A percentile compares a stretch with the other conserved stretches of the same genome.
phyloP scores from a whole-genome alignment of 140 eudicot species.

The Flaveria floridana region DNA sequence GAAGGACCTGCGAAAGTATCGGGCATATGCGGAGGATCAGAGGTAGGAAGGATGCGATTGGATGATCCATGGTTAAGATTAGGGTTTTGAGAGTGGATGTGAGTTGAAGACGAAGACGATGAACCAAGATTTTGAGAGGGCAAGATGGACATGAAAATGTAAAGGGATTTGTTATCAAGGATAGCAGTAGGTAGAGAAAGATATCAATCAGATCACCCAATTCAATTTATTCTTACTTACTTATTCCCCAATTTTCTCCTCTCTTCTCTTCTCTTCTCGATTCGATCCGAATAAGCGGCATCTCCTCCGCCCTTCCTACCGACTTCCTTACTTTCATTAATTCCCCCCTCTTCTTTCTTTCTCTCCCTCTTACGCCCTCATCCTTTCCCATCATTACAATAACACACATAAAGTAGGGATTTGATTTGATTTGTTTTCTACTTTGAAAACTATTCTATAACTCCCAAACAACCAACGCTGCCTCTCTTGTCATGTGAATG shows the following conservation, averaged over 20 bases:
- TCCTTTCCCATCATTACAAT: no score
- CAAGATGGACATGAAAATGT: constrained; percentile 96
- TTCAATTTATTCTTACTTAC: neutral
- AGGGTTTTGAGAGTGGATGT: constrained; percentile 39
- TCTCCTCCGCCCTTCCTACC: constrained; percentile 15
- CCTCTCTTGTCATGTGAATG: no score
- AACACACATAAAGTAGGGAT: no score
- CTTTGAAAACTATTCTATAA: no score
- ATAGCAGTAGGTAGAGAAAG: constrained; percentile 25
- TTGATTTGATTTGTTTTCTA: no score
- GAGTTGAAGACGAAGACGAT: constrained; percentile 45
- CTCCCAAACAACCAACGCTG: no score
- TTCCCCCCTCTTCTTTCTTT: neutral
- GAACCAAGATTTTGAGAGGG: constrained; percentile 71
- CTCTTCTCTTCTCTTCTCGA: no score
- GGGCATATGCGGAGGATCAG: constrained; percentile 23
- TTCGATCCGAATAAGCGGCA: constrained; percentile 26
- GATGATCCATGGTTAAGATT: constrained; percentile 55
- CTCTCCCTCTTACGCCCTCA: neutral
- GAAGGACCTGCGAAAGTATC: constrained; percentile 25
- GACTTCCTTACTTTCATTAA: neutral
- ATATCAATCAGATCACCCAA: neutral
- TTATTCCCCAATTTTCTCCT: no score
- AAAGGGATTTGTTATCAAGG: neutral
- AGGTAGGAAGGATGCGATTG: constrained; percentile 26